A percentile compares a stretch with the other conserved stretches of the same genome.
These are phyloP conservation scores for Aspergillus vadensis DNA, from an alignment of 2,329 filamentous ascomycete species.

Conservation along the genomic window DNA sequence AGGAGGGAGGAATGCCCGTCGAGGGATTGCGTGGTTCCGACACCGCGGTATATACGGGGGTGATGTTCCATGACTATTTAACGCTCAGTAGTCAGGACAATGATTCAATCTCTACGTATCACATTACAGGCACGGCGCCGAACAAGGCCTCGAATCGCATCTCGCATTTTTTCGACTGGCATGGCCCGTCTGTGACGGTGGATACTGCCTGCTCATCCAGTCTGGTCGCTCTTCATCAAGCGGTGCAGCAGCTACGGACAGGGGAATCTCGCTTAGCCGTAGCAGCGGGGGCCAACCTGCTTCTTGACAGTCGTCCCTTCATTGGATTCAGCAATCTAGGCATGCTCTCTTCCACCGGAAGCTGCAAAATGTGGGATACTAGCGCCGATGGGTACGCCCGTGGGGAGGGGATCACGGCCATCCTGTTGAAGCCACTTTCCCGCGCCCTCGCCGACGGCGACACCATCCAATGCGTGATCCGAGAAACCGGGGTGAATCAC, in stretches of 20 bases:
- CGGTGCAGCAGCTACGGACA: slow-evolving; percentile 19
- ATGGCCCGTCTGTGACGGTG: slow-evolving; percentile 16
- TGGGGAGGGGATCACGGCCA: not conserved
- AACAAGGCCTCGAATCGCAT: not conserved
- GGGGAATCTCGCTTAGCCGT: not conserved
- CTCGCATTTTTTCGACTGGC: slow-evolving; percentile 13
- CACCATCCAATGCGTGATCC: slow-evolving; percentile 40
- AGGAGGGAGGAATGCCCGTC: too few species aligned
- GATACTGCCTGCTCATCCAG: slow-evolving; percentile 24
- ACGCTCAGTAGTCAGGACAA: too few species aligned
- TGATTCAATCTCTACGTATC: not conserved
- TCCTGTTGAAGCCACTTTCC: slow-evolving; percentile 33
- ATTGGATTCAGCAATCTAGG: not conserved
- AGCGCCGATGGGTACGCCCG: slow-evolving; percentile 32
- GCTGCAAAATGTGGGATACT: slow-evolving; percentile 36
- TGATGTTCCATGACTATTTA: too few species aligned
- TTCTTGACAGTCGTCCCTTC: too few species aligned
- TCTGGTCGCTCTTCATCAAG: slow-evolving; percentile 14
- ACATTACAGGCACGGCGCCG: not conserved
- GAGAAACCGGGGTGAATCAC: slow-evolving; percentile 43
- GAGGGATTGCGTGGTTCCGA: too few species aligned
- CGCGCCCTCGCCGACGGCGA: slow-evolving; percentile 45
- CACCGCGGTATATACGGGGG: too few species aligned
- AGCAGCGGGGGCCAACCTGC: not conserved
- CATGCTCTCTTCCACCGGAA: not conserved